Evolutionary conservation across 345 rosid genomes (phyloP).

Genomic region (Bruguiera parviflora): DNA sequence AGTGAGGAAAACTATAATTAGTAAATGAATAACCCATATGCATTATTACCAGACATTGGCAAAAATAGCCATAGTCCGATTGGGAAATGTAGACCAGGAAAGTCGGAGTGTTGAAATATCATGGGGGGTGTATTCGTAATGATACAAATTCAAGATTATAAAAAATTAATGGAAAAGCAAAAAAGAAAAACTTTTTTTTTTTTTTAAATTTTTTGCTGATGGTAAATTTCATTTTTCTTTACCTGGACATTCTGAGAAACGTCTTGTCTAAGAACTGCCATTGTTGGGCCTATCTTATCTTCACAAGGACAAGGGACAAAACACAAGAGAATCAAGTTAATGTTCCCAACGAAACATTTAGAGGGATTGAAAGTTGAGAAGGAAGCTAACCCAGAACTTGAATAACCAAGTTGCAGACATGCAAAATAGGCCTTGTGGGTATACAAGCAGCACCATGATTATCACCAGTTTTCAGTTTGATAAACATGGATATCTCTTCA

Average conservation of each 20-base stretch:
- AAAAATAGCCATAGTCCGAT: conserved; percentile 12
- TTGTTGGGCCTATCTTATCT: conserved; percentile 98
- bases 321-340: conserved; percentile 3
- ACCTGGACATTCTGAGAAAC: conserved; percentile 79
- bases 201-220: background rate
- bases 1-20: background rate
- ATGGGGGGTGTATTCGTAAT: conserved; percentile 32
- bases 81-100: conserved; percentile 5
- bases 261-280: conserved; percentile 93
- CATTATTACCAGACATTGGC: conserved; percentile 2
- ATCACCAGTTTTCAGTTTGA: conserved; percentile 34
- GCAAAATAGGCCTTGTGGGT: conserved; percentile 63
- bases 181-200: background rate
- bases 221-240: conserved; percentile 1
- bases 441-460: conserved; percentile 35
- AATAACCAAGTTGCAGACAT: conserved; percentile 60
- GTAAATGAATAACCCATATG: background rate
- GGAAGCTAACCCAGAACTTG: conserved; percentile 77
- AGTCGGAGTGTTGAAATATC: conserved; percentile 4
- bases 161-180: background rate
- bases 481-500: conserved; percentile 63
- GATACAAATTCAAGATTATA: background rate
- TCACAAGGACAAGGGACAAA: conserved; percentile 27
- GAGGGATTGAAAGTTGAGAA: background rate
- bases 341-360: background rate